Conservation (phyloP, 2,329 filamentous ascomycete genomes). For the Neospermospora avenae region DNA sequence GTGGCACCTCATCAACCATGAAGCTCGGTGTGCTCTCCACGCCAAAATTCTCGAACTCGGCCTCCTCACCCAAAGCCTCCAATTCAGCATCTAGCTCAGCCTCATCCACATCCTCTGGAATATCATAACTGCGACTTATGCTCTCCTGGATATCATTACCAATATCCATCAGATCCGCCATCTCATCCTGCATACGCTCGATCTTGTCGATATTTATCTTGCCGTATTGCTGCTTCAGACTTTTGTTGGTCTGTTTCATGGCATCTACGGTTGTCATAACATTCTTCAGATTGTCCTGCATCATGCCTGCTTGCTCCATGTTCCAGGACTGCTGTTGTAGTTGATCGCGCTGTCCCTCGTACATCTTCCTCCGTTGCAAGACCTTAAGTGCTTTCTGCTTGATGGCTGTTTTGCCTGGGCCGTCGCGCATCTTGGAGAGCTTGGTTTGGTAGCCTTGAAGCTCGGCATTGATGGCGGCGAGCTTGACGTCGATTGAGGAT, state of each 20-base stretch:
- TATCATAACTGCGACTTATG: conserved; percentile 84
- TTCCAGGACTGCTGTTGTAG: conserved; percentile 95
- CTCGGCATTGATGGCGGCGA: conserved; percentile 87
- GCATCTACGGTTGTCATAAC: conserved; percentile 98
- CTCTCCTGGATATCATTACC: conserved; percentile 98
- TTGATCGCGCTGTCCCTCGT: conserved; percentile 91
- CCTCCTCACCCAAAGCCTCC: conserved; percentile 89
- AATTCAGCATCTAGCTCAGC: conserved; percentile 93
- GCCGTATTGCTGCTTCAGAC: conserved; percentile 88
- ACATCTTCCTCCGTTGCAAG: conserved; percentile 87
- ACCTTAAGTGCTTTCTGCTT: conserved; percentile 94
- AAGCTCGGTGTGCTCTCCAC: conserved; percentile 70
- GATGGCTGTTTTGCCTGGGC: conserved; percentile 86
- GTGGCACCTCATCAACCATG: conserved; percentile 81
- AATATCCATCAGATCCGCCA: conserved; percentile 96
- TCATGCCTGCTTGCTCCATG: conserved; percentile 97
- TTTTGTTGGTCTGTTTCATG: conserved; percentile 95
- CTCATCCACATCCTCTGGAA: conserved; percentile 97
- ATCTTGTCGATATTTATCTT: conserved; percentile 98
- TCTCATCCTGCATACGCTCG: conserved; percentile 95
- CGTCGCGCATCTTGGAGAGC: conserved; percentile 89
- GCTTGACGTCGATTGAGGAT: conserved; percentile 88
- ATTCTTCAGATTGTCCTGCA: conserved; percentile 98
- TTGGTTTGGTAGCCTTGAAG: conserved; percentile 84
- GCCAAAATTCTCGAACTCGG: conserved; percentile 71